Base-by-base conservation (phyloP, 257 asterid species). In the Ehretia macrophylla region DNA sequence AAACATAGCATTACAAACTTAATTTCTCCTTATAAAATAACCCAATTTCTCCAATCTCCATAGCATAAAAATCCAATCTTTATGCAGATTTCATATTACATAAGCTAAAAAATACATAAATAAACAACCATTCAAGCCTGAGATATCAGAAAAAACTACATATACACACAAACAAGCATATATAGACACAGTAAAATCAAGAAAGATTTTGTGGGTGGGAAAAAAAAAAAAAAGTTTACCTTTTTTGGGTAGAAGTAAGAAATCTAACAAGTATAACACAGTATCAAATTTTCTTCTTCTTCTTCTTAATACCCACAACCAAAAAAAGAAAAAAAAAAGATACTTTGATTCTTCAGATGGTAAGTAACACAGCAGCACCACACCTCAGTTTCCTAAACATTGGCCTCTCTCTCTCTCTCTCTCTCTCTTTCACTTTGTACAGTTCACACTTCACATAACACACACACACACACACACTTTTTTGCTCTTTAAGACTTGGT, bases 261-360 rank as follows among this genome's bases (percentile, higher is more conserved):
- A 64, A 64, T 55, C 20, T 53, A 40, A 27, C 17, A 57, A 66
- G 18, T 20, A 46, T 35, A 67, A 40, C 60, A 59, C 69, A 58
- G 39, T 57, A 72, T 40, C 60, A 55, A 55, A 60, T 52, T 53
- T 56, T 56, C 56, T 16, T 44, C 55, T 32, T 53, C 46, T 21
- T 23, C 32, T 47, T 47, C 59, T 76, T 44, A 66, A 55, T 45
- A 59, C 59, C 59, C 65, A 69, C 62, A 56, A 63, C 59, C 40
- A n/a, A n/a, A n/a, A n/a, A n/a, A n/a, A n/a, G n/a, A n/a, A n/a
- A n/a, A n/a, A n/a, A n/a, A 64, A 70, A 65, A 71, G 76, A 74
- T 64, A 51, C 83, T 64, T 70, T 72, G 69, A 60, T 71, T 67
- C 62, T 70, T 56, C 63, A 77, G 72, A 66, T 67, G 67, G 75